Percentiles rank a stretch among this genome's conserved stretches.
phyloP scores from a whole-genome alignment of 2,329 filamentous ascomycete species.

The Epicoccum sorghinum region DNA sequence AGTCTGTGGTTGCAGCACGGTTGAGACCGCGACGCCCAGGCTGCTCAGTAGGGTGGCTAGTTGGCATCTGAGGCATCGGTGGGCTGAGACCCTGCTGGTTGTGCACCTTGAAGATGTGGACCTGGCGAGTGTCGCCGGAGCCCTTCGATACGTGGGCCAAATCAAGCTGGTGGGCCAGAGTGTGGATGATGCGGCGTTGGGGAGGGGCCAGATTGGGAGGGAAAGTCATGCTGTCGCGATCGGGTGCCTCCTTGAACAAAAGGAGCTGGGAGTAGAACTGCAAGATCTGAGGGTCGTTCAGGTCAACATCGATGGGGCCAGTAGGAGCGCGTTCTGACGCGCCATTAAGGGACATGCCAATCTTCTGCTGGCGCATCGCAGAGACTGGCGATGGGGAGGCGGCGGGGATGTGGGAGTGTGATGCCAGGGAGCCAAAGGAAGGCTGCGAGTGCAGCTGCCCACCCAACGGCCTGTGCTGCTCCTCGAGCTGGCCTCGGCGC shows the following conservation, averaged over 20 bases:
- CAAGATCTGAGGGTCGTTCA: conserved; percentile 88
- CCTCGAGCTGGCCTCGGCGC: conserved; percentile 91
- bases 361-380: conserved; percentile 54
- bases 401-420: conserved; percentile 66
- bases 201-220: conserved; percentile 78
- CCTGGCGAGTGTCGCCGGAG: conserved; percentile 82
- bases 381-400: conserved; percentile 73
- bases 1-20: conserved; percentile 96
- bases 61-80: conserved; percentile 62
- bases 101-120: conserved; percentile 81
- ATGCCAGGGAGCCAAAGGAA: conserved; percentile 80
- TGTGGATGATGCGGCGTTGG: conserved; percentile 89
- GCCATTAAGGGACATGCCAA: conserved; percentile 44
- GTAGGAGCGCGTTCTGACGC: conserved; percentile 23
- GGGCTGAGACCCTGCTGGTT: conserved; percentile 66
- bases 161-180: conserved; percentile 92
- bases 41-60: conserved; percentile 72
- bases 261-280: conserved; percentile 89
- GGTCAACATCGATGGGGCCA: conserved; percentile 70
- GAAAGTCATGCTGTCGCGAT: conserved; percentile 83
- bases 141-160: conserved; percentile 90
- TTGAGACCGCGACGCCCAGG: conserved; percentile 79
- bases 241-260: conserved; percentile 81
- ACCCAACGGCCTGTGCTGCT: conserved; percentile 83
- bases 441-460: conserved; percentile 79